Percentiles rank a stretch among this genome's conserved stretches.
These are phyloP conservation scores for Phytopythium aichiense DNA, from an alignment of 352 stramenopile species.

Conservation along the genomic window DNA sequence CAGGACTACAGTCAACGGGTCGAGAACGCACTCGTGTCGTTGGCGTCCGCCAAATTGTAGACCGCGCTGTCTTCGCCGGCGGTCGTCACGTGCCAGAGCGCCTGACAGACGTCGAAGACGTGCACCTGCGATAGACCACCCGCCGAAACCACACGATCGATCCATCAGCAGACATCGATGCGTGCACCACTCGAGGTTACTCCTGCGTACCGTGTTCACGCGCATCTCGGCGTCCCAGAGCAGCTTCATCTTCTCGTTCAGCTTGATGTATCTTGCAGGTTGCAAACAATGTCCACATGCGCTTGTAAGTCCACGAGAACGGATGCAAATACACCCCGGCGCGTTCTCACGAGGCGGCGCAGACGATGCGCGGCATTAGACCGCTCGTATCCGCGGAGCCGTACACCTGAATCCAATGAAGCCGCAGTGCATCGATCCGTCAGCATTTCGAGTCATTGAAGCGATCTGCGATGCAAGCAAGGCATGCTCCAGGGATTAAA, in stretches of 20 bases:
- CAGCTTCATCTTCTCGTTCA: slow-evolving; percentile 87
- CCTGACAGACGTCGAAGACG: slow-evolving; percentile 71
- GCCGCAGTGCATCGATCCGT: not conserved
- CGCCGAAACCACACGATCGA: slow-evolving; percentile 1
- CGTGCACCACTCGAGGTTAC: not conserved
- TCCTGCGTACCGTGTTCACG: slow-evolving; percentile 68
- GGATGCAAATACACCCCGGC: not conserved
- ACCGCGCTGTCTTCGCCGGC: slow-evolving; percentile 48
- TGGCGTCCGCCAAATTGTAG: slow-evolving; percentile 86
- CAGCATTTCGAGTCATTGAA: not conserved
- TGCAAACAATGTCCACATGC: not conserved
- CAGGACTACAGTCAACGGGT: not conserved
- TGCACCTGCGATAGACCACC: slow-evolving; percentile 44
- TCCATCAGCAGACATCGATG: not conserved
- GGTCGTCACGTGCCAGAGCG: slow-evolving; percentile 70
- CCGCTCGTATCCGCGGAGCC: slow-evolving; percentile 72
- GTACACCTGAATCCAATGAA: slow-evolving; percentile 48
- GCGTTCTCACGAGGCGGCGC: slow-evolving; percentile 63
- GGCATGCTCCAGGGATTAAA: not conserved
- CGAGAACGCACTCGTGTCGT: slow-evolving; percentile 66
- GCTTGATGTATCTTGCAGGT: slow-evolving; percentile 60
- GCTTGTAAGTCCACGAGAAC: not conserved
- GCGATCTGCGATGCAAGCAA: not conserved
- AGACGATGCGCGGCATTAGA: slow-evolving; percentile 85
- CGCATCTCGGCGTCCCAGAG: slow-evolving; percentile 86